These are phyloP conservation scores for Fusarium zealandicum DNA, from an alignment of 2,329 filamentous ascomycete species.

Conservation along the genomic window DNA sequence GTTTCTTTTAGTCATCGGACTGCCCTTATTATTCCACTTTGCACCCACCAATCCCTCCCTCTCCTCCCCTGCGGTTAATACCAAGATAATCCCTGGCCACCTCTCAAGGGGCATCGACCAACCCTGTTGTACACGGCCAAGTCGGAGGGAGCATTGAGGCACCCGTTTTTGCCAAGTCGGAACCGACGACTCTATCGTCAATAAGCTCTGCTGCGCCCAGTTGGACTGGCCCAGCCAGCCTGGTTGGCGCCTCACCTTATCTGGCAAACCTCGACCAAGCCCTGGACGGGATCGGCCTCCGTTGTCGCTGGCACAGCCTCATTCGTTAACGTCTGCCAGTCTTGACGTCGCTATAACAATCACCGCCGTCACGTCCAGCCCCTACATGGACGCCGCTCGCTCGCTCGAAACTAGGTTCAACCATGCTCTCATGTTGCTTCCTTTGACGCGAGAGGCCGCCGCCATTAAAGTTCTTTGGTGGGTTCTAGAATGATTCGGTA, in stretches of 20 bases:
- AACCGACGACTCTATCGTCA: constrained; percentile 35
- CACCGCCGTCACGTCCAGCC: too few species aligned
- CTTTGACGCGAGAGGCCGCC: too few species aligned
- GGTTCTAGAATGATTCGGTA: too few species aligned
- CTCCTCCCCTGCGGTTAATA: background rate
- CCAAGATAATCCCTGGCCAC: background rate
- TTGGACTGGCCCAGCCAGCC: constrained; percentile 10
- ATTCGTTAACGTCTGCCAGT: background rate
- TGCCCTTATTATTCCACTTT: too few species aligned
- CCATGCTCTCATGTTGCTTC: too few species aligned
- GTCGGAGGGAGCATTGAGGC: background rate
- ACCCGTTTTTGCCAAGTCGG: constrained; percentile 34
- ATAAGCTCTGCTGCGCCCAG: constrained; percentile 42
- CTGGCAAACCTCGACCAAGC: constrained; percentile 11
- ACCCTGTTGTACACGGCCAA: background rate
- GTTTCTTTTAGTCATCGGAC: background rate
- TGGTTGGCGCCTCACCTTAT: constrained; percentile 6
- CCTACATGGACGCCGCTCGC: too few species aligned
- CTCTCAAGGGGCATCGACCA: background rate
- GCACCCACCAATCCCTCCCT: background rate
- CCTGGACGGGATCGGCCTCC: background rate
- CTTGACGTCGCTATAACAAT: background rate
- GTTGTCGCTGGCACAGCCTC: constrained; percentile 1
- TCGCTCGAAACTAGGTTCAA: too few species aligned
- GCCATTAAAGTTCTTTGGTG: too few species aligned